These are phyloP conservation scores for Pleurotus tuoliensis DNA, from an alignment of 768 basidiomycete genomes.

Conservation along the genomic window DNA sequence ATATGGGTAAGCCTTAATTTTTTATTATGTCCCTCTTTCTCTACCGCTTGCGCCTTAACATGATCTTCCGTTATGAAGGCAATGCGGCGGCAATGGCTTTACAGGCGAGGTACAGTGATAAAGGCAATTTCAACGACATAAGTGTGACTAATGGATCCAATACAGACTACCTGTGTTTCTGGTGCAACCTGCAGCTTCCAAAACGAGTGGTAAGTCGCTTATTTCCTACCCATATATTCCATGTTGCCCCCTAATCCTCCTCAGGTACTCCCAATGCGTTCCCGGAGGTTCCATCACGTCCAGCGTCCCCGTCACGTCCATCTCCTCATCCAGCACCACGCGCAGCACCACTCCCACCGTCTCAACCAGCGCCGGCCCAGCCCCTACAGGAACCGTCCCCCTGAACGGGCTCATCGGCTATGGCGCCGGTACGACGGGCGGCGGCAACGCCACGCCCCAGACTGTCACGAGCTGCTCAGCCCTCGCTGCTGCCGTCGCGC, in stretches of 20 bases:
- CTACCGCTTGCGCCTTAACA: neutral
- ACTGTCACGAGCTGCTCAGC: neutral
- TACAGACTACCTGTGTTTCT: neutral
- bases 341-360: neutral
- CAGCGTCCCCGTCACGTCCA: neutral
- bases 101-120: neutral
- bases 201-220: neutral
- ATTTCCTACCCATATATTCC: neutral
- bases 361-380: neutral
- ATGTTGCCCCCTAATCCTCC: neutral
- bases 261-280: conserved; percentile 2
- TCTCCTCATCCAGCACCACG: neutral
- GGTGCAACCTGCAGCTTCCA: neutral
- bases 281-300: neutral
- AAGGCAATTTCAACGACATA: neutral
- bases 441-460: neutral
- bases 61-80: neutral
- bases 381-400: neutral
- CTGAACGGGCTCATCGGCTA: conserved; percentile 1
- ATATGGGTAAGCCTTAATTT: neutral
- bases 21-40: neutral
- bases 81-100: neutral
- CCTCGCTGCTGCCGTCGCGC: neutral
- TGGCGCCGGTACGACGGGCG: neutral
- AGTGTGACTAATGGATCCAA: too few relatives aligned